A percentile compares a stretch with the other conserved stretches of the same genome.
phyloP scores from a whole-genome alignment of 768 basidiomycete genomes.

The Rhizopogon salebrosus region DNA sequence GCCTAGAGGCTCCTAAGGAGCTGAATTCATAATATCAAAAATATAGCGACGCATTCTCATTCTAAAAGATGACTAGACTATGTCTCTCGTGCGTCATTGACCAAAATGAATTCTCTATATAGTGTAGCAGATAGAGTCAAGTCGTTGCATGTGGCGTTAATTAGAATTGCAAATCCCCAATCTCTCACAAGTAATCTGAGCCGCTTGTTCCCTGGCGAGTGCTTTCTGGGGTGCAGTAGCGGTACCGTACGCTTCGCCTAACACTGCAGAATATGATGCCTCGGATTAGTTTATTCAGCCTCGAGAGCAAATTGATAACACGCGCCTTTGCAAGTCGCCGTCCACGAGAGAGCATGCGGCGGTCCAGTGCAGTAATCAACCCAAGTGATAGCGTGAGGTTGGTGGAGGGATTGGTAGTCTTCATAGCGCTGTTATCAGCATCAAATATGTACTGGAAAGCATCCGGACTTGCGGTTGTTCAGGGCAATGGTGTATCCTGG shows the following conservation, averaged over 20 bases:
- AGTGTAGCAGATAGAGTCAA: neutral
- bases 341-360: constrained; percentile 42
- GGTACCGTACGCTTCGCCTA: constrained; percentile 41
- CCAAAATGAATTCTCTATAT: neutral
- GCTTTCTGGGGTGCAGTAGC: constrained; percentile 40
- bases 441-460: neutral
- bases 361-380: constrained; percentile 36
- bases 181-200: constrained; percentile 35
- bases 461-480: constrained; percentile 42
- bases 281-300: neutral
- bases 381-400: constrained; percentile 35
- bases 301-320: neutral
- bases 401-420: constrained; percentile 34
- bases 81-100: neutral
- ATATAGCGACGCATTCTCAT: neutral
- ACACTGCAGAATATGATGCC: constrained; percentile 31
- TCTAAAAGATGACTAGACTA: neutral
- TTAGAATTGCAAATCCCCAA: constrained; percentile 14
- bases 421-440: neutral
- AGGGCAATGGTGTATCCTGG: constrained; percentile 29
- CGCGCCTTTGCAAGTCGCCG: constrained; percentile 53
- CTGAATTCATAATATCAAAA: neutral
- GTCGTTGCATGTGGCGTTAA: constrained; percentile 2
- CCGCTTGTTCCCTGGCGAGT: constrained; percentile 44
- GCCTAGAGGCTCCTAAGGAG: too few relatives aligned